Base-by-base conservation (phyloP, 805 yeast genomes). In the Kazachstania bromeliacearum region DNA sequence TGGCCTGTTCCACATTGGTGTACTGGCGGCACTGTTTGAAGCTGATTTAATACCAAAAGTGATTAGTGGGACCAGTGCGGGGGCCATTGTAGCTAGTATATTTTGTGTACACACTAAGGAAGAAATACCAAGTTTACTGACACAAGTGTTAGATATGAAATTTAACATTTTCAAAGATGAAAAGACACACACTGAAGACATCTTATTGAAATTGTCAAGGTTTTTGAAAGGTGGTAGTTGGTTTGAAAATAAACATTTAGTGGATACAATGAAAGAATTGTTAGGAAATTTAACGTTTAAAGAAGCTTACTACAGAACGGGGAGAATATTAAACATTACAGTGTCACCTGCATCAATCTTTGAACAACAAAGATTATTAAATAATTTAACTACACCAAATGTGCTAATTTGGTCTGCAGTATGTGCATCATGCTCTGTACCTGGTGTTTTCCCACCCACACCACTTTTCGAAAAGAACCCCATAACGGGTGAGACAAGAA, bases 41-140 rank as follows among this genome's bases (percentile, higher is more conserved):
- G 70, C 73, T 35, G 77, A 80, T 36, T 63, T 87, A 16, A 63
- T 89, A 17, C 99, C 99, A 0, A 71, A 82, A 33, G 83, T 92
- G 25, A 75, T 92, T 12, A 82, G 95, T 33, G 98, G 99, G 1
- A 82, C 95, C 10, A 85, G 95, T 17, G 95, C 96, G 0, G 99
- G 99, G 13, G 87, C 96, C 1, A 88, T 92, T 35, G 79, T 92
- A 32, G 96, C 97, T 14, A 75, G 95, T 33, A 75, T 92, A 13
- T 66, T 92, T 32, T 85, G 95, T 51, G 79, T 83, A 13, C 85
- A 81, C 51, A 73, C 79, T 7, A 78, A 77, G 39, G 82, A 76
- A 22, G 96, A 88, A 57, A 67, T 78, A 2, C 57, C 67, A 14
- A 68, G 60, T 5, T 55, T 85, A 13, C 61, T 89, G 39, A 68